A percentile compares a stretch with the other conserved stretches of the same genome.
phyloP scores from a whole-genome alignment of 345 rosid species.

The Schrenkiella parvula region DNA sequence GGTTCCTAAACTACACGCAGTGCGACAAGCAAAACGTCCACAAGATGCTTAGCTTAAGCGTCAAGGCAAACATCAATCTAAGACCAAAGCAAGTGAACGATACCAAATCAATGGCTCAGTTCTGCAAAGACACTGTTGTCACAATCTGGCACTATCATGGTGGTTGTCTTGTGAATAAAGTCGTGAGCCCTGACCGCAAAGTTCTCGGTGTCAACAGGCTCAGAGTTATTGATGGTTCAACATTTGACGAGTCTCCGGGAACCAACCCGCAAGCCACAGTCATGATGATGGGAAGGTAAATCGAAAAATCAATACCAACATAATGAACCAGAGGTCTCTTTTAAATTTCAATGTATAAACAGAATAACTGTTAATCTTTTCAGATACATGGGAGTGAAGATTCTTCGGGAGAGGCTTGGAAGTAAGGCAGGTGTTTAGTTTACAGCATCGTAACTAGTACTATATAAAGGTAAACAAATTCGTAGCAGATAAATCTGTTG shows the following conservation, averaged over 20 bases:
- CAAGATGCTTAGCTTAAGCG: slow-evolving; percentile 63
- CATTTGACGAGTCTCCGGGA: slow-evolving; percentile 76
- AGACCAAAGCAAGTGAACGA: slow-evolving; percentile 72
- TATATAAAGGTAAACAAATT: background rate
- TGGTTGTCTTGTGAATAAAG: slow-evolving; percentile 84
- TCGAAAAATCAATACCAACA: slow-evolving; percentile 15
- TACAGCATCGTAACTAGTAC: background rate
- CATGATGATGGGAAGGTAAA: slow-evolving; percentile 98
- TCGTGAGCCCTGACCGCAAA: slow-evolving; percentile 47
- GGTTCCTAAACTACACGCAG: slow-evolving; percentile 58
- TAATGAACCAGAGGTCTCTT: background rate
- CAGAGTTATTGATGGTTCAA: slow-evolving; percentile 81
- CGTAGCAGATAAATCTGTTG: slow-evolving; percentile 8
- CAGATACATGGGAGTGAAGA: slow-evolving; percentile 93
- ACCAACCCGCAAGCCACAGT: slow-evolving; percentile 97
- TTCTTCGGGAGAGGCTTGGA: slow-evolving; percentile 69
- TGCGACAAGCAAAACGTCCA: slow-evolving; percentile 47
- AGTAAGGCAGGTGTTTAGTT: slow-evolving; percentile 48
- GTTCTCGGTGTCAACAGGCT: slow-evolving; percentile 72
- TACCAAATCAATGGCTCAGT: slow-evolving; percentile 85
- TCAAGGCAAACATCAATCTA: slow-evolving; percentile 73
- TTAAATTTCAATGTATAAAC: background rate
- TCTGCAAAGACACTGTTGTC: slow-evolving; percentile 90
- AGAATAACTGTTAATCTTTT: slow-evolving; percentile 21
- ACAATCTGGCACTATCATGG: slow-evolving; percentile 99